These are phyloP conservation scores for Penicillium hordei DNA, from an alignment of 2,329 filamentous ascomycete genomes.

Conservation along the genomic window DNA sequence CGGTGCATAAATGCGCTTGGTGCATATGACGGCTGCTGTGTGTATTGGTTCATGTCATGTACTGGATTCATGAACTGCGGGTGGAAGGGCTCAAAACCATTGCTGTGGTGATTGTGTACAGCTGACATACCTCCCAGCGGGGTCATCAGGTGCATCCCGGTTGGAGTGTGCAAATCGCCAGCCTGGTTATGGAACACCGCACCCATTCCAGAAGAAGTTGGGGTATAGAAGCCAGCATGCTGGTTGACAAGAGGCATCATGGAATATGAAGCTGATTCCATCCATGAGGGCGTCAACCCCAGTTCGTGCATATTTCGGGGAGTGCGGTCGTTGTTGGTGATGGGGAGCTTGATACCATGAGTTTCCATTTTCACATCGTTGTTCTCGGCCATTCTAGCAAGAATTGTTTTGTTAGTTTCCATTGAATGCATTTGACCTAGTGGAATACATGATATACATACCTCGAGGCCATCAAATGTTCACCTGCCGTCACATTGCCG, in stretches of 20 bases:
- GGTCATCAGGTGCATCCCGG: conserved; percentile 71
- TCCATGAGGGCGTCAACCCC: conserved; percentile 82
- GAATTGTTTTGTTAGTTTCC: not conserved
- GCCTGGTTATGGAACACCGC: conserved; percentile 80
- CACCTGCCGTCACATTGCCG: not conserved
- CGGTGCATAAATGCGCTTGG: conserved; percentile 79
- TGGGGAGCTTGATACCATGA: conserved; percentile 60
- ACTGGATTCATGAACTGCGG: conserved; percentile 56
- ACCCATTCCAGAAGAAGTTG: conserved; percentile 74
- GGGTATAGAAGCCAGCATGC: conserved; percentile 80
- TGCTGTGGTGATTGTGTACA: conserved; percentile 58
- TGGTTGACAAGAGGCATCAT: conserved; percentile 80
- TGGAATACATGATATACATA: conserved; percentile 12
- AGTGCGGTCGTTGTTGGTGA: conserved; percentile 66
- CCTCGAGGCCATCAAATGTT: conserved; percentile 27
- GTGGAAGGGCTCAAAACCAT: conserved; percentile 64
- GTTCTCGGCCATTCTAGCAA: conserved; percentile 2
- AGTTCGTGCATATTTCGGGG: conserved; percentile 79
- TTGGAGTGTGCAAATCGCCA: conserved; percentile 83
- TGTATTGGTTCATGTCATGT: conserved; percentile 70
- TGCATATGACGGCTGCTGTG: conserved; percentile 63
- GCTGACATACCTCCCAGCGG: conserved; percentile 73
- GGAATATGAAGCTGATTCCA: conserved; percentile 80
- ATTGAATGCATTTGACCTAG: not conserved
- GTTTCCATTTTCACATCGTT: conserved; percentile 48